A percentile compares a stretch with the other conserved stretches of the same genome.
These are phyloP conservation scores for Pleurotus eryngii DNA, from an alignment of 768 basidiomycete species.

Conservation along the genomic window DNA sequence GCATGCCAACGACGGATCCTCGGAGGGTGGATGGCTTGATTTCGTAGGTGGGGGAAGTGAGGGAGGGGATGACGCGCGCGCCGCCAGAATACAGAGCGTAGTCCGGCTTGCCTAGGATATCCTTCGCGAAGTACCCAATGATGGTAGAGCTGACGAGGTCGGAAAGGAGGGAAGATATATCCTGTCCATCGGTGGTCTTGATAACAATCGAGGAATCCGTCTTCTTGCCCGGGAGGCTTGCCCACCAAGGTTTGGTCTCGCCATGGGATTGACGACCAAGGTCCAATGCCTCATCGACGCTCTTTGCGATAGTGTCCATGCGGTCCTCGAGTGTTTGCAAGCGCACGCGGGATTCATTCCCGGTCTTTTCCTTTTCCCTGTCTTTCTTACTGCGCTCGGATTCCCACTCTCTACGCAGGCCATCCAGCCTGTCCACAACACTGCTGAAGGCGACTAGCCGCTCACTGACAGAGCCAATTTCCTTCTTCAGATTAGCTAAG, in stretches of 20 bases:
- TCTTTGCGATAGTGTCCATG: slow-evolving; percentile 56
- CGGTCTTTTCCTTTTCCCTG: slow-evolving; percentile 22
- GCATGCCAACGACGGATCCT: slow-evolving; percentile 45
- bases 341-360: slow-evolving; percentile 56
- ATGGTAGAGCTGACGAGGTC: slow-evolving; percentile 78
- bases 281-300: slow-evolving; percentile 71
- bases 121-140: slow-evolving; percentile 61
- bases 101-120: slow-evolving; percentile 78
- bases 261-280: slow-evolving; percentile 41
- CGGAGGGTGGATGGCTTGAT: slow-evolving; percentile 50
- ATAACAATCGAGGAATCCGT: slow-evolving; percentile 50
- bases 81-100: slow-evolving; percentile 85
- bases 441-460: background rate
- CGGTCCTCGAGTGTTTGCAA: slow-evolving; percentile 61
- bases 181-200: slow-evolving; percentile 74
- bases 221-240: slow-evolving; percentile 48
- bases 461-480: background rate
- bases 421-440: background rate
- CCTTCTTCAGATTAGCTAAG: slow-evolving; percentile 1
- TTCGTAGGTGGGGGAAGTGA: slow-evolving; percentile 81
- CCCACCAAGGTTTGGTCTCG: slow-evolving; percentile 66
- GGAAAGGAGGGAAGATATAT: slow-evolving; percentile 62
- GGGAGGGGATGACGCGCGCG: slow-evolving; percentile 72
- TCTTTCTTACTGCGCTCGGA: background rate
- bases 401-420: background rate